Evolutionary conservation across 345 rosid species (phyloP).

Genomic region (Eucalyptus grandis): DNA sequence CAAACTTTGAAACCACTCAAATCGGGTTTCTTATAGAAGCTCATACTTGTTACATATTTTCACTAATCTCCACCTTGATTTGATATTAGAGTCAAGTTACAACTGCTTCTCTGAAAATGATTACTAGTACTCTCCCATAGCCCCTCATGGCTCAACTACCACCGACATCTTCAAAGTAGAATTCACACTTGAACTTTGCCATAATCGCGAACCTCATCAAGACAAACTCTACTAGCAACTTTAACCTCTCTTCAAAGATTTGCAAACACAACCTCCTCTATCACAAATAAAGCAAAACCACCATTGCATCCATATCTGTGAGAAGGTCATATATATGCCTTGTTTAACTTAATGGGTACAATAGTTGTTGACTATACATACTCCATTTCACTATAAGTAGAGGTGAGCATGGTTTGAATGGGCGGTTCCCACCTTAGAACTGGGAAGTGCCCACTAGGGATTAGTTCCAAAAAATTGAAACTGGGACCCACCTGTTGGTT

Average conservation of each 20-base stretch:
- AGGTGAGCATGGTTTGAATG: too few species aligned
- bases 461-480: too few species aligned
- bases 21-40: not conserved
- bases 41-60: not conserved
- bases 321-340: not conserved
- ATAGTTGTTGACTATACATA: not conserved
- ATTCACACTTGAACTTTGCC: not conserved
- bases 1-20: not conserved
- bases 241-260: not conserved
- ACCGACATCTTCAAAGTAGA: not conserved
- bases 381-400: not conserved
- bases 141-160: not conserved
- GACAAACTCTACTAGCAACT: not conserved
- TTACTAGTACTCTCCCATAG: not conserved
- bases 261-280: not conserved
- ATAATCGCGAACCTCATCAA: not conserved
- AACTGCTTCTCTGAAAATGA: not conserved
- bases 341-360: not conserved
- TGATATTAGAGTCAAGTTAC: not conserved
- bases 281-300: not conserved
- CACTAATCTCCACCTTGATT: not conserved
- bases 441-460: too few species aligned
- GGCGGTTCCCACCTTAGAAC: too few species aligned
- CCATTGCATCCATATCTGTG: not conserved
- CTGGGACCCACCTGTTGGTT: too few species aligned